A percentile compares a stretch with the other conserved stretches of the same genome.
These are phyloP conservation scores for Tulasnella calospora DNA, from an alignment of 768 basidiomycete species.

Conservation along the genomic window DNA sequence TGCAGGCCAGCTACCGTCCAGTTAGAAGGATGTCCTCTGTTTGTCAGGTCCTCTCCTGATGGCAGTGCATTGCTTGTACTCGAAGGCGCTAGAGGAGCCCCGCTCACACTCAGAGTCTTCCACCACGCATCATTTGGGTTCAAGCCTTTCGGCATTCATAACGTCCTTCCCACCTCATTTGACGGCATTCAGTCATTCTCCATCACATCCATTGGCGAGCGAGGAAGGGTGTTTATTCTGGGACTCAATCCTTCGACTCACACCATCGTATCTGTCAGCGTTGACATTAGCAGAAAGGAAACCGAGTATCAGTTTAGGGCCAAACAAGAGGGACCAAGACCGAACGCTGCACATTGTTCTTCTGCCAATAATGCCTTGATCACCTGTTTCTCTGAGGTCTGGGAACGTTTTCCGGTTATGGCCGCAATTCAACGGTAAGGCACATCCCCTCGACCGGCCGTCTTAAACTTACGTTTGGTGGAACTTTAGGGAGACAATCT, in stretches of 20 bases:
- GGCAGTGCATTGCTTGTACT: constrained; percentile 48
- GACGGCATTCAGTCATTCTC: constrained; percentile 31
- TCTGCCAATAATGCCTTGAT: background rate
- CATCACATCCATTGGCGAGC: constrained; percentile 45
- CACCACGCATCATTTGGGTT: constrained; percentile 55
- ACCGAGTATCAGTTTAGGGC: constrained; percentile 50
- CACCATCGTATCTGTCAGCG: constrained; percentile 41
- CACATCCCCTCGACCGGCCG: no score
- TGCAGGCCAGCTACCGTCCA: background rate
- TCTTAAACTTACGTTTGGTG: background rate
- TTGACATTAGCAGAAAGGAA: constrained; percentile 52
- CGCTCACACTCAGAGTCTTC: constrained; percentile 39
- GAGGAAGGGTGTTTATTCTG: constrained; percentile 45
- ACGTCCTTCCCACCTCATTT: constrained; percentile 33
- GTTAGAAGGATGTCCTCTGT: background rate
- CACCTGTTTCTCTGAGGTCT: constrained; percentile 21
- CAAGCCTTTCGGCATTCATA: constrained; percentile 41
- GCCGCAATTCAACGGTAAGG: constrained; percentile 17
- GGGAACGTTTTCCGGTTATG: constrained; percentile 23
- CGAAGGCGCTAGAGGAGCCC: constrained; percentile 26
- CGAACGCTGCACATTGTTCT: background rate
- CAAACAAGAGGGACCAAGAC: constrained; percentile 31
- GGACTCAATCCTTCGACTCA: constrained; percentile 37
- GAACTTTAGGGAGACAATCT: background rate
- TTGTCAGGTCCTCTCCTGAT: constrained; percentile 44